Evolutionary conservation across 164 flowering plant genomes (phyloP), one percentile per base, ranked within the genome.

Genomic region (Tetracentron sinense): DNA sequence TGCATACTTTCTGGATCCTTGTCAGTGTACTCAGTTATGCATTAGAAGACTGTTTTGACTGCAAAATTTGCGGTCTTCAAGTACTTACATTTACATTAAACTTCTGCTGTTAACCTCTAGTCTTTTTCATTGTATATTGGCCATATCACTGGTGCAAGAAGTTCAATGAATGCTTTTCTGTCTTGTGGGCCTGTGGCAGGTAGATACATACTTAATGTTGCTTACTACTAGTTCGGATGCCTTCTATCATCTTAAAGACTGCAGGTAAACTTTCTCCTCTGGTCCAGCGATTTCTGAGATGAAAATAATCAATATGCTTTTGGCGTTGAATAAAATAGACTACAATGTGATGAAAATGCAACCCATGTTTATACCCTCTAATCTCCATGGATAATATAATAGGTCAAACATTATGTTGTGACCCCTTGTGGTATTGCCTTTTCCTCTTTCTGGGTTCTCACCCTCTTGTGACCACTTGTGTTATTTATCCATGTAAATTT

Each of bases 151-250:
- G 14, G 42, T 58, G 26, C 21, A 28, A n/a, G 38, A 6, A 26
- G 28, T 11, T 4, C 20, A 20, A 61, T 61, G 51, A 72, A 25
- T 27, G 35, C 21, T 60, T 23, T 31, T 52, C 31, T 47, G 33
- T 61, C 35, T 58, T 73, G 19, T 72, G 56, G 33, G 59, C 35
- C 56, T 73, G 19, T 72, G 56, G 69, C 90, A 94, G 99, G 88
- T 63, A 54, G 93, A 89, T 66, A 91, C 96, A 53, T 94, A 89
- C 73, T 75, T 94, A 74, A 77, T 91, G 77, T 74, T 94, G 87
- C 92, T 94, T 61, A 91, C 99, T 44, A 89, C 99, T 60, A 85
- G 92, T 75, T 88, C 99, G 54, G 94, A 91, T 82, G 90, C 97
- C 71, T 94, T 94, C 65, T 89, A 81, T 76, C 96, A 89, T 81